Percentiles rank a stretch among this genome's conserved stretches.
Evolutionary conservation across 306 rosid species (phyloP).

Genomic region (Phaseolus lunatus): DNA sequence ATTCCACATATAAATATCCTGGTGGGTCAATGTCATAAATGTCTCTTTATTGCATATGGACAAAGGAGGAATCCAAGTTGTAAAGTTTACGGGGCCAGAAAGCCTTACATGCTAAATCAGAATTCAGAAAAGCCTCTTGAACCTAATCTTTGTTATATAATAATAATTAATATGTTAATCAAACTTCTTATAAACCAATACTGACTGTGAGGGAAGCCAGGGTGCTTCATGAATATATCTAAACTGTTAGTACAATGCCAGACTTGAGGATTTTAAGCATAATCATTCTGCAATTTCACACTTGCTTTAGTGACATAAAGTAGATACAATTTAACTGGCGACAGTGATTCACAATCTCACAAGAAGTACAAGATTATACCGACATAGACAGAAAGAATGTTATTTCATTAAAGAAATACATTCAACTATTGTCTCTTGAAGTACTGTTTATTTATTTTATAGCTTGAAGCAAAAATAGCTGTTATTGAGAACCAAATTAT

Average conservation of each 20-base stretch:
- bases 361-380: conserved; percentile 16
- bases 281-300: background rate
- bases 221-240: conserved; percentile 31
- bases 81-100: conserved; percentile 26
- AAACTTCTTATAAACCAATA: conserved; percentile 13
- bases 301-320: conserved; percentile 18
- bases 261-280: conserved; percentile 31
- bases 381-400: conserved; percentile 33
- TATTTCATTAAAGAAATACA: conserved; percentile 14
- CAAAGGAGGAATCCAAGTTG: conserved; percentile 41
- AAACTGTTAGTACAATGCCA: background rate
- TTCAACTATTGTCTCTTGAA: conserved; percentile 1
- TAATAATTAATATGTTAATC: conserved; percentile 8
- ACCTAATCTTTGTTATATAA: conserved; percentile 28
- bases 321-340: conserved; percentile 25
- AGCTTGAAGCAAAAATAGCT: conserved; percentile 2
- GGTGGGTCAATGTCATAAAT: conserved; percentile 16
- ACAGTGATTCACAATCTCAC: conserved; percentile 35
- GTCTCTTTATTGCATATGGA: conserved; percentile 42
- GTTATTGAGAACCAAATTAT: conserved; percentile 7
- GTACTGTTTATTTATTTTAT: conserved; percentile 1
- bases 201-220: conserved; percentile 31
- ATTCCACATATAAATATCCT: conserved; percentile 30
- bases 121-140: conserved; percentile 31
- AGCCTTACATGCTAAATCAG: conserved; percentile 15